Base-by-base conservation (phyloP, 257 asterid species). In the Leonotis leonurus region DNA sequence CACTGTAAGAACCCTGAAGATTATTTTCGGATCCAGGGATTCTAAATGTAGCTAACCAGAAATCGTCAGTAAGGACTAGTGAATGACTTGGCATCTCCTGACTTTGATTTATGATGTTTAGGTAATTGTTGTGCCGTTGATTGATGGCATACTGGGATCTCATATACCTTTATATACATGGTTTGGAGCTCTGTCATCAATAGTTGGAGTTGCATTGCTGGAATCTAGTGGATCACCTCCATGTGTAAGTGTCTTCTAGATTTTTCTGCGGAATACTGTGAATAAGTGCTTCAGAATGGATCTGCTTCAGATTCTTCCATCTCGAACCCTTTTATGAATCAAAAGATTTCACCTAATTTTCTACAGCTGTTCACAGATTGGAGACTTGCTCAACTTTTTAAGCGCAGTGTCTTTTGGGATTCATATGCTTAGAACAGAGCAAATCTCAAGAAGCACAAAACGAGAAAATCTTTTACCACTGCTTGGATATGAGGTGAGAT, bases 181-280 rank as follows among this genome's bases (percentile, higher is more conserved):
- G 96, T 77, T 85, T 78, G 96, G 95, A 53, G 95, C 90, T 65
- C 55, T 88, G 59, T 74, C 75, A 77, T 88, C 92, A 14, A 49
- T 88, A 2, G 25, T 74, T 43, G 96, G 95, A 9, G 88, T 88
- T 54, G 90, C 79, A 22, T 73, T 88, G 92, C 81, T 85, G 67
- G 96, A 88, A 77, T 83, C 86, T 64, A 83, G 95, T 63, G 96
- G 96, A 65, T 84, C 96, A 51, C 86, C 95, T 72, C 95, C 95
- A 32, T 80, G 92, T 25, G 96, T 85, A 72, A 75, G 89, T 71
- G 62, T 73, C 45, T 59, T 36, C 10, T 67, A 27, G 24, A 20
- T n/a, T 21, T 62, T 55, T 43, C 50, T 37, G 8, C 48, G 20
- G 37, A 50, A 44, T 57, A 20, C 48, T 13, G 14, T 52, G 32